Percentiles rank a stretch among this genome's conserved stretches.
Conservation (phyloP, 768 basidiomycete species). For the Psilocybe sp. region DNA sequence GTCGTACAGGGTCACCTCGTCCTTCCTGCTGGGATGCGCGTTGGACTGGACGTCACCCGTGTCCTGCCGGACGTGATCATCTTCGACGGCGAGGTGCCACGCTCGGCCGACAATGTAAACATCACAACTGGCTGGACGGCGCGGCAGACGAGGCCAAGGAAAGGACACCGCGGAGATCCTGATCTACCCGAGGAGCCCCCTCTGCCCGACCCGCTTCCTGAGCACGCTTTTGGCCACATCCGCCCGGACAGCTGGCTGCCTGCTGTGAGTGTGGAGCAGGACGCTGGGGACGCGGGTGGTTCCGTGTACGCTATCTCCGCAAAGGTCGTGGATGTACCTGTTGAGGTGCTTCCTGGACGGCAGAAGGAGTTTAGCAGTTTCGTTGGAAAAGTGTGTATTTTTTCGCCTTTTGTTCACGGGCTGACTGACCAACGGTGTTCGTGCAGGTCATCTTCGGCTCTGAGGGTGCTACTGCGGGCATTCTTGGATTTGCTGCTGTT, state of each 20-base stretch:
- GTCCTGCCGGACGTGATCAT: constrained; percentile 77
- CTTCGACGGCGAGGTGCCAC: constrained; percentile 67
- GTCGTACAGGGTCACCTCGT: constrained; percentile 62
- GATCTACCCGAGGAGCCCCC: constrained; percentile 41
- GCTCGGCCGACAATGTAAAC: background rate
- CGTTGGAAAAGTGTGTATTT: constrained; percentile 59
- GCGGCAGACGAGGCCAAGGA: background rate
- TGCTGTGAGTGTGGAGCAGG: constrained; percentile 37
- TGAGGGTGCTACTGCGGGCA: constrained; percentile 65
- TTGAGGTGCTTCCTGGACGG: constrained; percentile 76
- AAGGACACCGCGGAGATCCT: background rate
- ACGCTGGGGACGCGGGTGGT: constrained; percentile 45
- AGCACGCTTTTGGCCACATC: constrained; percentile 74
- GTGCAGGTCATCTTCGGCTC: constrained; percentile 65
- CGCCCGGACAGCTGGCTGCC: constrained; percentile 68
- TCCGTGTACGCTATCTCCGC: constrained; percentile 60
- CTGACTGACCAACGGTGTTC: constrained; percentile 1
- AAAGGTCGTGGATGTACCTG: constrained; percentile 67
- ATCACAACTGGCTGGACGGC: background rate
- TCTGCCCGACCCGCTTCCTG: constrained; percentile 65
- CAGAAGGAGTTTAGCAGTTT: constrained; percentile 75
- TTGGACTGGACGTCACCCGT: constrained; percentile 58
- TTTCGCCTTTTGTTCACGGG: background rate
- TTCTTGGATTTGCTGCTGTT: constrained; percentile 63
- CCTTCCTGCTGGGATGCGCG: constrained; percentile 66